These are phyloP conservation scores for Leptographium wingfieldii DNA, from an alignment of 2,329 filamentous ascomycete genomes.

Conservation along the genomic window DNA sequence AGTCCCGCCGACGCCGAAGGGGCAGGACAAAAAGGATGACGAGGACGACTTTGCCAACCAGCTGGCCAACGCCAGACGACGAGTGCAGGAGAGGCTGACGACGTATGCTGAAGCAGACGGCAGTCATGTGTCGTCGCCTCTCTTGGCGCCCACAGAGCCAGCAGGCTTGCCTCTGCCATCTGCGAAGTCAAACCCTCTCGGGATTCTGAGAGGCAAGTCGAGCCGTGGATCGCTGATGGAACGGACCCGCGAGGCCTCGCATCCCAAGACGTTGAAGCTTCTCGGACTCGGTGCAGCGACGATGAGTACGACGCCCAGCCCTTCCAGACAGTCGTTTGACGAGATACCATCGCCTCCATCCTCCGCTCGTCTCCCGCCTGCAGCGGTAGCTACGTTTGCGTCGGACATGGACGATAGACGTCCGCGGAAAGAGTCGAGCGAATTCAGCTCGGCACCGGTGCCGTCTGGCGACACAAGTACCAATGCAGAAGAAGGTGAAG, in stretches of 20 bases:
- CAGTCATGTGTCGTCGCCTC: slow-evolving; percentile 30
- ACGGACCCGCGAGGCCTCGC: slow-evolving; percentile 25
- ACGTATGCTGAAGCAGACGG: slow-evolving; percentile 54
- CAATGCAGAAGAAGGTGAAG: background rate
- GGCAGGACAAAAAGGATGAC: slow-evolving; percentile 33
- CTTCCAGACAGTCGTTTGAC: slow-evolving; percentile 25
- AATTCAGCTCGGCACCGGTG: background rate
- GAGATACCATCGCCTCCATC: slow-evolving; percentile 8
- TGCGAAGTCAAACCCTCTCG: slow-evolving; percentile 43
- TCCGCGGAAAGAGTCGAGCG: background rate
- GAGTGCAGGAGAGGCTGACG: slow-evolving; percentile 61
- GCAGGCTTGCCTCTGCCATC: slow-evolving; percentile 19
- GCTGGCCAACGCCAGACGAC: slow-evolving; percentile 55
- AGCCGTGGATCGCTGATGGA: slow-evolving; percentile 54
- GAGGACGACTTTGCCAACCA: slow-evolving; percentile 62
- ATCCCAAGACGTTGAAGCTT: slow-evolving; percentile 47
- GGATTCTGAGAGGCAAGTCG: slow-evolving; percentile 52
- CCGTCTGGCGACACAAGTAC: background rate
- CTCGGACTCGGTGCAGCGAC: slow-evolving; percentile 39
- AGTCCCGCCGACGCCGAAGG: slow-evolving; percentile 3
- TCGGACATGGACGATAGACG: background rate
- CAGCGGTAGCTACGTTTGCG: background rate
- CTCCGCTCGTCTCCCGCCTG: background rate
- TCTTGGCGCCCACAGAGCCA: slow-evolving; percentile 22
- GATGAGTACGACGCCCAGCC: slow-evolving; percentile 27